Evolutionary conservation across 352 stramenopile species (phyloP).

Genomic region (Globisporangium camurandrum): DNA sequence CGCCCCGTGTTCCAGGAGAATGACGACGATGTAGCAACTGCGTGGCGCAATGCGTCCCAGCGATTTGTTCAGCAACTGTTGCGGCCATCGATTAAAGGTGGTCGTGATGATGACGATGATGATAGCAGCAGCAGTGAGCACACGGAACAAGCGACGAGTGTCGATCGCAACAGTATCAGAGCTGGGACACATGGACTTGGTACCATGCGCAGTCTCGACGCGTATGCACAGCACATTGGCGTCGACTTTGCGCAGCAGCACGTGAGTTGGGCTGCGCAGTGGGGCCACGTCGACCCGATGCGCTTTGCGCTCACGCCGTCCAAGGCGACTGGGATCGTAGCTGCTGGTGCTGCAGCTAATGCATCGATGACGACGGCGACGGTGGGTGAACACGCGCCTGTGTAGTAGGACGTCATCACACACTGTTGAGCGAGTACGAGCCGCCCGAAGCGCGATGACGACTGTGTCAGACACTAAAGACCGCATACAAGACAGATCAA

Average conservation of each 20-base stretch:
- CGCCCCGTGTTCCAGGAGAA: slow-evolving; percentile 72
- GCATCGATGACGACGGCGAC: not conserved
- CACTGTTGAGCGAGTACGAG: too few species aligned
- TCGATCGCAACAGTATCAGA: not conserved
- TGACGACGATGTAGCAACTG: slow-evolving; percentile 25
- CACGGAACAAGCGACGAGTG: not conserved
- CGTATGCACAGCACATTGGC: slow-evolving; percentile 45
- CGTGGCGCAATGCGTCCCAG: slow-evolving; percentile 16
- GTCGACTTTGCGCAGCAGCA: slow-evolving; percentile 30
- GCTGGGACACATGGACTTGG: slow-evolving; percentile 19
- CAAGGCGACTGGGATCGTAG: slow-evolving; percentile 3
- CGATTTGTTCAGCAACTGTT: slow-evolving; percentile 24
- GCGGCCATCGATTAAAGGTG: not conserved
- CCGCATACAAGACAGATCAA: too few species aligned
- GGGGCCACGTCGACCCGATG: slow-evolving; percentile 53
- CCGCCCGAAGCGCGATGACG: too few species aligned
- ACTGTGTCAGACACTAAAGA: too few species aligned
- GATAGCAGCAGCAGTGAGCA: not conserved
- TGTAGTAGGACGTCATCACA: too few species aligned
- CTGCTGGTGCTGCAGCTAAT: not conserved
- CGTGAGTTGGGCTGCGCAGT: slow-evolving; percentile 50
- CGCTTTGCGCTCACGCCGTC: slow-evolving; percentile 32
- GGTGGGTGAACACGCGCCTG: not conserved
- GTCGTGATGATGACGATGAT: not conserved
- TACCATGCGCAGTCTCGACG: slow-evolving; percentile 23